Evolutionary conservation across 208 protist species (phyloP).

Genomic region (Acanthamoeba castellanii): DNA sequence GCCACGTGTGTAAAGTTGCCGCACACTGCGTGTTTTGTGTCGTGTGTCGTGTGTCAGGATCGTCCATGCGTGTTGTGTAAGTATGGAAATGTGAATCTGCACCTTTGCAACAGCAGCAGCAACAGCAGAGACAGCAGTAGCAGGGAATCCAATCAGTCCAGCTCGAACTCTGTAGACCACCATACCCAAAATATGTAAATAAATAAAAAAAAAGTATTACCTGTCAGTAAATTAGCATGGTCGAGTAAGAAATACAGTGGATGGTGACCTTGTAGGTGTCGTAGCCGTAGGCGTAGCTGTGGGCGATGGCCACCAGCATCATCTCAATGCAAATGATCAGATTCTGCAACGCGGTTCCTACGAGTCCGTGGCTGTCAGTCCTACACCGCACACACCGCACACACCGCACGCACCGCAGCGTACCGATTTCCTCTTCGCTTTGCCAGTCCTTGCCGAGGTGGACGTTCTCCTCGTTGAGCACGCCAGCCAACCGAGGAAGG

Average conservation of each 20-base stretch:
- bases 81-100: no score
- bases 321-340: slow-evolving; percentile 93
- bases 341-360: slow-evolving; percentile 89
- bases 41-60: not conserved
- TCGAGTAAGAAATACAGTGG: no score
- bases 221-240: no score
- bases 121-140: slow-evolving; percentile 14
- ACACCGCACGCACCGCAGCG: not conserved
- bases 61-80: not conserved
- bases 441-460: not conserved
- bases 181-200: not conserved
- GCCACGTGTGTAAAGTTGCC: slow-evolving; percentile 58
- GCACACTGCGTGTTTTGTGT: not conserved
- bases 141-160: slow-evolving; percentile 72
- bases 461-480: slow-evolving; percentile 75
- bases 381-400: not conserved
- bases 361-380: no score
- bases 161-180: not conserved
- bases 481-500: slow-evolving; percentile 87
- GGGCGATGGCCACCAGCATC: slow-evolving; percentile 91
- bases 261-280: slow-evolving; percentile 35
- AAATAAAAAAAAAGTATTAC: no score
- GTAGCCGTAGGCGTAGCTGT: slow-evolving; percentile 78
- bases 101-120: slow-evolving; percentile 65
- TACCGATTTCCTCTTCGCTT: not conserved